Base-by-base conservation (phyloP, 2,329 filamentous ascomycete genomes). In the Aureobasidium namibiae region DNA sequence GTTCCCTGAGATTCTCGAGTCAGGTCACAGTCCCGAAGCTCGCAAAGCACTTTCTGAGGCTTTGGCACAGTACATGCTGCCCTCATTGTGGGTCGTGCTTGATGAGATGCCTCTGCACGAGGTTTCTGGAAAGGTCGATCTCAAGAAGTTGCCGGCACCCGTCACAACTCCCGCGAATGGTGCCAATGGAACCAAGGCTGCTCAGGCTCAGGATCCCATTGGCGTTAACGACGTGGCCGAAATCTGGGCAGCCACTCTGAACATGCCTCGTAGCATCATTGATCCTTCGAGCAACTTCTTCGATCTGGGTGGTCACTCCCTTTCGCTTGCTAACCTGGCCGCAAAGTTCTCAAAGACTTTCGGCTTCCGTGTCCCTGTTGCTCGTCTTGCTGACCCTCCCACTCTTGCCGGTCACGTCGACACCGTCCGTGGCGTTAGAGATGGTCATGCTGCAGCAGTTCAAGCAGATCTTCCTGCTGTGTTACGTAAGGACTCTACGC, bases 1-100 rank as follows among this genome's bases (percentile, higher is more conserved):
- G 0, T 72, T 76, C 4, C 77, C 89, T 2, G 81, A 86, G 48
- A 82, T 91, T 48, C 84, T 90, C 61, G 82, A 86, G 59, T 81
- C 83, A 29, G 88, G 87, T 5, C 86, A 88, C 70, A 90, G 88
- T 64, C 84, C 88, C 1, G 79, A 80, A 6, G 84, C 87, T 3
- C 81, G 89, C 48, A 82, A 84, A 59, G 80, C 80, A 16, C 78
- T 92, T 2, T 79, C 84, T 1, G 75, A 80, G 16, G 83, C 84
- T 63, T 78, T 92, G 31, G 89, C 89, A 1, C 87, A 89, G 62
- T 92, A 92, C 72, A 92, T 92, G 89, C 86, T 92, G 57, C 89
- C 89, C 0, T 80, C 86, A 0, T 72, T 91, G 3, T 92, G 89
- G 89, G 84, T 92, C 38, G 82, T 87, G 66, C 73, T 92, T 33